These are phyloP conservation scores for Chaetoceros tenuissimus DNA, from an alignment of 108 stramenopile genomes.

Conservation along the genomic window DNA sequence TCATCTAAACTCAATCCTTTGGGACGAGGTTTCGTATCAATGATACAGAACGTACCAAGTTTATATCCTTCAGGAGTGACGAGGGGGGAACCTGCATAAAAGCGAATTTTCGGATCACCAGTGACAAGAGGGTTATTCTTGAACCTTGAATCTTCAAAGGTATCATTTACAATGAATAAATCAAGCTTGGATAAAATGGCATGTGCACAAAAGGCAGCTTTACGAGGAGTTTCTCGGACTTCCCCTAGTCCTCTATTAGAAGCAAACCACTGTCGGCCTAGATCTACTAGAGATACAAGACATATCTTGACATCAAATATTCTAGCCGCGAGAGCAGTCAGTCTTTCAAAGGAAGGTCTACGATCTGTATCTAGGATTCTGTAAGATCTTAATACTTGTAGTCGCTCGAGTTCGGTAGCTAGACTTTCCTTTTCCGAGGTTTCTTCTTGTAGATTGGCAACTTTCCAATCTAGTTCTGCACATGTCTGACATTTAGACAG, in stretches of 20 bases:
- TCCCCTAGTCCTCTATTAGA: constrained; percentile 57
- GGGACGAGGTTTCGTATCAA: constrained; percentile 51
- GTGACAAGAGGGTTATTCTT: constrained; percentile 50
- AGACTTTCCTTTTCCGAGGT: constrained; percentile 26
- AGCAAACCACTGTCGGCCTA: constrained; percentile 70
- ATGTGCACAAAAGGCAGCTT: constrained; percentile 77
- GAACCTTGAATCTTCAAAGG: constrained; percentile 58
- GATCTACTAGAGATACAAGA: constrained; percentile 55
- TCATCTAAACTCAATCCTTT: constrained; percentile 41
- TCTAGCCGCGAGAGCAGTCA: constrained; percentile 27
- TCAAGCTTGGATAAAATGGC: constrained; percentile 42
- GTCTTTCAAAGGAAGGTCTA: constrained; percentile 22
- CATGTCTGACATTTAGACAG: constrained; percentile 1
- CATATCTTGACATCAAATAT: constrained; percentile 65
- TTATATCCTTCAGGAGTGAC: constrained; percentile 61
- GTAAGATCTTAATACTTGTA: constrained; percentile 55
- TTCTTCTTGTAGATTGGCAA: constrained; percentile 12
- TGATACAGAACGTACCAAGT: constrained; percentile 70
- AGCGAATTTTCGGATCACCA: constrained; percentile 54
- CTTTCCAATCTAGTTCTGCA: constrained; percentile 21
- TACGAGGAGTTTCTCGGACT: constrained; percentile 68
- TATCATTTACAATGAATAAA: constrained; percentile 58
- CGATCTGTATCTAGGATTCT: constrained; percentile 47
- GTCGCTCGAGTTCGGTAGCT: constrained; percentile 47
- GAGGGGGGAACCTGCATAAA: constrained; percentile 80